Conservation (phyloP, 129 eudicot genomes). For the Silybum marianum region DNA sequence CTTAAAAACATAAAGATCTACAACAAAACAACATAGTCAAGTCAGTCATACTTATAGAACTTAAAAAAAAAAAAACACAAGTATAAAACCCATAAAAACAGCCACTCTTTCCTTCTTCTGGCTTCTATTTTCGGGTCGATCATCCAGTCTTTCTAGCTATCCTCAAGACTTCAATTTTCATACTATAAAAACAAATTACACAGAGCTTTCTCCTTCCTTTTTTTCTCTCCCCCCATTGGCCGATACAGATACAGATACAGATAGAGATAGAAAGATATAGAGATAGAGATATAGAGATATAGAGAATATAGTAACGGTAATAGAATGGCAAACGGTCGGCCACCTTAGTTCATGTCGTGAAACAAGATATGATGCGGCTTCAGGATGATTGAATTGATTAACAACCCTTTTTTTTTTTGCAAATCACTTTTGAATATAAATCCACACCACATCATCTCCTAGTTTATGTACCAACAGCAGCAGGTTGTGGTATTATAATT, state of each 20-base stretch:
- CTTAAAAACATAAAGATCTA: not conserved
- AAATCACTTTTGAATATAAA: not conserved
- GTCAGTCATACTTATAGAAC: not conserved
- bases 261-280: not conserved
- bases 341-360: constrained; percentile 24
- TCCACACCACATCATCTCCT: constrained; percentile 33
- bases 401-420: constrained; percentile 7
- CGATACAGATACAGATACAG: not conserved
- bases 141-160: constrained; percentile 6
- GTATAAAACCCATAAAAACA: constrained; percentile 20
- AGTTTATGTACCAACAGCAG: constrained; percentile 6
- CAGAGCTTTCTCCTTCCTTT: constrained; percentile 19
- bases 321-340: not conserved
- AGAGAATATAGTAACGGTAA: constrained; percentile 2
- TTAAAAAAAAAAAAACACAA: not conserved
- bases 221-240: not conserved
- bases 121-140: constrained; percentile 21
- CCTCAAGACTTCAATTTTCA: constrained; percentile 18
- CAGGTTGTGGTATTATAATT: constrained; percentile 40
- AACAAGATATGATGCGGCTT: constrained; percentile 33
- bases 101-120: constrained; percentile 28
- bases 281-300: not conserved
- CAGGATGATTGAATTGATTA: not conserved
- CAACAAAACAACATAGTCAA: not conserved
- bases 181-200: constrained; percentile 13